A percentile compares a stretch with the other conserved stretches of the same genome.
Evolutionary conservation across 805 yeast species (phyloP).

Genomic region (Ogataea siamensis): DNA sequence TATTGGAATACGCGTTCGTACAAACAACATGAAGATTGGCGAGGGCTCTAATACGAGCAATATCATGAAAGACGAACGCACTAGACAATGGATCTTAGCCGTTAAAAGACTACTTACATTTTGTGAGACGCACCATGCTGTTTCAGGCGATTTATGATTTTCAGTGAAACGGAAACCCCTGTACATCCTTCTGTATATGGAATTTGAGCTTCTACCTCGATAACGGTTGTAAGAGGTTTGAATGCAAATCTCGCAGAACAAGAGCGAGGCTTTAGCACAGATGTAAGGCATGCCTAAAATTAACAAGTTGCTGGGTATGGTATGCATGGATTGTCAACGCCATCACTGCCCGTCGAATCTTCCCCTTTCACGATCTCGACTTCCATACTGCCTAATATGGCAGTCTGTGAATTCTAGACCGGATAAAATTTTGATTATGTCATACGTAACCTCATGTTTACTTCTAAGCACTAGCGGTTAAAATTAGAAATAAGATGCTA

Average conservation of each 20-base stretch:
- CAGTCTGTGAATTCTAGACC: slow-evolving; percentile 9
- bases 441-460: background rate
- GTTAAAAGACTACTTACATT: slow-evolving; percentile 71
- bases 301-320: background rate
- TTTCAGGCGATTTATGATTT: background rate
- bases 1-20: slow-evolving; percentile 77
- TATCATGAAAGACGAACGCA: slow-evolving; percentile 74
- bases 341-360: slow-evolving; percentile 1
- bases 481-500: slow-evolving; percentile 4
- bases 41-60: slow-evolving; percentile 46
- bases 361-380: background rate
- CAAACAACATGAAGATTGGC: slow-evolving; percentile 50
- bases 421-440: slow-evolving; percentile 3
- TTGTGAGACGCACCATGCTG: slow-evolving; percentile 29
- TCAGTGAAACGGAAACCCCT: slow-evolving; percentile 2
- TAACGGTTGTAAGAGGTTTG: background rate
- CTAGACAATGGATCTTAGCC: slow-evolving; percentile 74
- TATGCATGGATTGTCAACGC: background rate
- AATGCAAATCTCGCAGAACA: background rate
- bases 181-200: background rate
- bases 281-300: background rate
- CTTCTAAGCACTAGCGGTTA: background rate
- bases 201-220: background rate
- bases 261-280: background rate
- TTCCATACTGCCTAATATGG: slow-evolving; percentile 3